phyloP scores from a whole-genome alignment of 352 stramenopile genomes.

The Globisporangium radiosum region DNA sequence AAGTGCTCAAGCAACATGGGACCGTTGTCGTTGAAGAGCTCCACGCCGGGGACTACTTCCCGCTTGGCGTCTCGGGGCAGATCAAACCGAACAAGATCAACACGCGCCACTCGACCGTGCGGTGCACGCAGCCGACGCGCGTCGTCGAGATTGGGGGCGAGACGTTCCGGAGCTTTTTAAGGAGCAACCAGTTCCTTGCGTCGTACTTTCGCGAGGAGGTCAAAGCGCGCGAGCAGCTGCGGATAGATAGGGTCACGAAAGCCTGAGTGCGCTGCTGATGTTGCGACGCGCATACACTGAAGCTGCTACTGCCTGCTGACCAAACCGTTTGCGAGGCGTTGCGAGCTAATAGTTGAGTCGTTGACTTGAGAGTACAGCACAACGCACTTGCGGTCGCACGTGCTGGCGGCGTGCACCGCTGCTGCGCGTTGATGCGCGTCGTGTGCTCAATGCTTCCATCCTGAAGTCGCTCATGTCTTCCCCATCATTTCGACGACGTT shows the following conservation, averaged over 20 bases:
- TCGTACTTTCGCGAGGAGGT: conserved; percentile 75
- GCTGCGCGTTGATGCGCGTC: conserved; percentile 27
- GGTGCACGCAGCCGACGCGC: conserved; percentile 54
- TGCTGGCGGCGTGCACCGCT: conserved; percentile 16
- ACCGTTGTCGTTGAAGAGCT: conserved; percentile 69
- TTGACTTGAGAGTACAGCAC: conserved; percentile 21
- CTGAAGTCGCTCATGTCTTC: conserved; percentile 6
- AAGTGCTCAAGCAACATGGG: conserved; percentile 66
- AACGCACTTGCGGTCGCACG: conserved; percentile 31
- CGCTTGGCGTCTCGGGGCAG: conserved; percentile 65
- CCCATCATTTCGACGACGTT: neutral
- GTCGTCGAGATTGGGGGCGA: conserved; percentile 78
- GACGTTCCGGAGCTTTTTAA: conserved; percentile 78
- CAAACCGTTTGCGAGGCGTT: too few species aligned
- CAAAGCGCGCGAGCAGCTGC: conserved; percentile 52
- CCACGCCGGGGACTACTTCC: conserved; percentile 71
- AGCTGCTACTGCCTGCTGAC: too few species aligned
- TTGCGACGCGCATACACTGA: too few species aligned
- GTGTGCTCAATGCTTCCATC: conserved; percentile 42
- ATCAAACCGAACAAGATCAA: conserved; percentile 59
- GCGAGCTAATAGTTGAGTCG: neutral
- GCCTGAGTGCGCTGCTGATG: neutral
- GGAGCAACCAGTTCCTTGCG: conserved; percentile 77
- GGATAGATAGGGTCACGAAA: conserved; percentile 43
- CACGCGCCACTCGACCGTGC: conserved; percentile 66